Conservation (phyloP, 1,284 basidiomycete species). For the Puccinia sorghi region DNA sequence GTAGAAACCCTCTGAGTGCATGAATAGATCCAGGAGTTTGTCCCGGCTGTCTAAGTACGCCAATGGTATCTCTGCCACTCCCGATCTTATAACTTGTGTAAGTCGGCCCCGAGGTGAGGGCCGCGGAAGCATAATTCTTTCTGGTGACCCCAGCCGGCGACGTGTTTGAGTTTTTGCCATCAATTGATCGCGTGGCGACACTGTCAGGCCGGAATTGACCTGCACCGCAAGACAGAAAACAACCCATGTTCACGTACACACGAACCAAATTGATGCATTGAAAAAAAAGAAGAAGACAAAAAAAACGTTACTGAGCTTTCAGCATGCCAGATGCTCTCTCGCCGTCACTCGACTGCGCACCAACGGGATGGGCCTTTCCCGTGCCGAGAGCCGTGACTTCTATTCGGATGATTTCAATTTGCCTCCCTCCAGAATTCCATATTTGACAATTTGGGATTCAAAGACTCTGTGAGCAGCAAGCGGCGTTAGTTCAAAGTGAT, state of each 20-base stretch:
- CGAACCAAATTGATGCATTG: not conserved
- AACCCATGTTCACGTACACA: not conserved
- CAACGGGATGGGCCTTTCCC: slow-evolving; percentile 3
- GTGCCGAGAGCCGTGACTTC: slow-evolving; percentile 3
- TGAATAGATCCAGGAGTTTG: not conserved
- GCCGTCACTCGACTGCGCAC: slow-evolving; percentile 5
- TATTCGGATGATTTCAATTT: not conserved
- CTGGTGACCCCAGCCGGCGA: not conserved
- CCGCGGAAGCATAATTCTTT: not conserved
- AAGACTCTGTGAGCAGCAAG: slow-evolving; percentile 2
- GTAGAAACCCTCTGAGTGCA: not conserved
- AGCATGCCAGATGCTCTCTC: slow-evolving; percentile 2
- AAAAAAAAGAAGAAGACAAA: not conserved
- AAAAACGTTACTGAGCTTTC: not conserved
- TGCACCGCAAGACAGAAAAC: not conserved
- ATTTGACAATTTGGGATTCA: not conserved
- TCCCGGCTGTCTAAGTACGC: not conserved
- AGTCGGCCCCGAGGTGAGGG: not conserved
- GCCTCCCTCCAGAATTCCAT: not conserved
- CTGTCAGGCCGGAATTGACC: not conserved
- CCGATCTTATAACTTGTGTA: not conserved
- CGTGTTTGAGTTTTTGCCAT: no score
- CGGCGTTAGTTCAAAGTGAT: slow-evolving; percentile 12
- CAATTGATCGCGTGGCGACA: not conserved
- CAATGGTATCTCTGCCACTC: not conserved